Conservation (phyloP, 805 yeast genomes). For the Myxozyma monticola region DNA sequence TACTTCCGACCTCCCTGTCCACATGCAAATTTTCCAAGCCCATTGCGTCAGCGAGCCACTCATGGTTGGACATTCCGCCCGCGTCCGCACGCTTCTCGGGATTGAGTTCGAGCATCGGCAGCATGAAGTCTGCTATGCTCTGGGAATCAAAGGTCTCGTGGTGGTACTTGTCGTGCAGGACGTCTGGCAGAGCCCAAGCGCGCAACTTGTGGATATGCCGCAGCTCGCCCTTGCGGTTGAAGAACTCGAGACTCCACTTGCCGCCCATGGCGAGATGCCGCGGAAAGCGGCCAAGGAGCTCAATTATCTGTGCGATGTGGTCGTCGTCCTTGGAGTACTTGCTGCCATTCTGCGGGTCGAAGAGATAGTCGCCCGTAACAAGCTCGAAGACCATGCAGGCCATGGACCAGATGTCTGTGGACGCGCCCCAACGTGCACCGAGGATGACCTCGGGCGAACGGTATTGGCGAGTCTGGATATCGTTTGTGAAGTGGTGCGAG, state of each 20-base stretch:
- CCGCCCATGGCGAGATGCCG: slow-evolving; percentile 57
- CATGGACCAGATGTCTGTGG: slow-evolving; percentile 94
- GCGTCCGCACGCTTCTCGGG: slow-evolving; percentile 90
- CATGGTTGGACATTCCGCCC: slow-evolving; percentile 88
- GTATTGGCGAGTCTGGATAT: slow-evolving; percentile 89
- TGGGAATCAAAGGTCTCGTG: slow-evolving; percentile 66
- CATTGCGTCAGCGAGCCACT: slow-evolving; percentile 73
- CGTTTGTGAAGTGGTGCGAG: slow-evolving; percentile 78
- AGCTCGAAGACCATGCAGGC: slow-evolving; percentile 90
- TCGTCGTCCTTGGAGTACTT: slow-evolving; percentile 88
- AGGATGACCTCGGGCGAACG: slow-evolving; percentile 84
- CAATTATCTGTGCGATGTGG: slow-evolving; percentile 93
- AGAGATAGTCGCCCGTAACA: slow-evolving; percentile 89
- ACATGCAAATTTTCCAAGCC: slow-evolving; percentile 69
- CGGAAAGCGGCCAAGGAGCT: slow-evolving; percentile 72
- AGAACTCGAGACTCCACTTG: slow-evolving; percentile 59
- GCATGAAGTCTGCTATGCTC: slow-evolving; percentile 70
- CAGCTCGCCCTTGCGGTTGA: slow-evolving; percentile 66
- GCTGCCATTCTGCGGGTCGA: slow-evolving; percentile 68
- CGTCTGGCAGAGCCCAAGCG: slow-evolving; percentile 85
- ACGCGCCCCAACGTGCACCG: slow-evolving; percentile 90
- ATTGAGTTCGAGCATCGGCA: slow-evolving; percentile 78
- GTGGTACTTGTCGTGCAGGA: slow-evolving; percentile 81
- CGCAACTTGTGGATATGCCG: slow-evolving; percentile 77
- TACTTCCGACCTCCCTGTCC: slow-evolving; percentile 73